Conservation (phyloP, 129 eudicot genomes). For the Sambucus nigra region DNA sequence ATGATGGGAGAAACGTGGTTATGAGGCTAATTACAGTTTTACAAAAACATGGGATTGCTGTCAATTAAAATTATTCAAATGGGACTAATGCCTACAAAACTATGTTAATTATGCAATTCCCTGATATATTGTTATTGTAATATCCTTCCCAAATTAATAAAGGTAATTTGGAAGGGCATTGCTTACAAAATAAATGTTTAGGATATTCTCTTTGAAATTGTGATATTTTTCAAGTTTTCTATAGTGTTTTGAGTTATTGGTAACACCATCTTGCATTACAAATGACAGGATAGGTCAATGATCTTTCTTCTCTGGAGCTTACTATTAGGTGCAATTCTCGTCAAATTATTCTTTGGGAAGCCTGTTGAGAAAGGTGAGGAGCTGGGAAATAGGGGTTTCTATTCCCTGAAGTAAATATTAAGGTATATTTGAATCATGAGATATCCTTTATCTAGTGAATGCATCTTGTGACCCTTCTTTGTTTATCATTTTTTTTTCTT, state of each 20-base stretch:
- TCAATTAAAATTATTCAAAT: not conserved
- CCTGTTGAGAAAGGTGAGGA: slow-evolving; percentile 29
- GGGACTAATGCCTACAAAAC: not conserved
- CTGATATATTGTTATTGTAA: too few species aligned
- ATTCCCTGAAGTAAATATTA: not conserved
- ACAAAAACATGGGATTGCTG: too few species aligned
- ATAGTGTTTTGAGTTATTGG: not conserved
- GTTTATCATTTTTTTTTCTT: too few species aligned
- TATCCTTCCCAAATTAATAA: too few species aligned
- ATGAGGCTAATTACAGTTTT: too few species aligned
- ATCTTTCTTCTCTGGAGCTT: slow-evolving; percentile 16
- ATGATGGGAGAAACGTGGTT: too few species aligned
- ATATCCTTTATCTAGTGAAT: too few species aligned
- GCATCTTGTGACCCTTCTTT: too few species aligned
- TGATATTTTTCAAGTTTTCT: not conserved
- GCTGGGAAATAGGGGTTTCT: not conserved
- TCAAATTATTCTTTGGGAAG: slow-evolving; percentile 13
- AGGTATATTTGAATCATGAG: not conserved
- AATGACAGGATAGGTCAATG: slow-evolving; percentile 13
- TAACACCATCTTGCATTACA: not conserved
- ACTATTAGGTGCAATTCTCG: slow-evolving; percentile 6
- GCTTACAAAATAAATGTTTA: not conserved
- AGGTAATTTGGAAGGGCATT: not conserved
- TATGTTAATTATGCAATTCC: too few species aligned
- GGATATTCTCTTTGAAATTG: not conserved